Conservation (phyloP, 495 filamentous ascomycete genomes). For the Hypoxylon fuscum region DNA sequence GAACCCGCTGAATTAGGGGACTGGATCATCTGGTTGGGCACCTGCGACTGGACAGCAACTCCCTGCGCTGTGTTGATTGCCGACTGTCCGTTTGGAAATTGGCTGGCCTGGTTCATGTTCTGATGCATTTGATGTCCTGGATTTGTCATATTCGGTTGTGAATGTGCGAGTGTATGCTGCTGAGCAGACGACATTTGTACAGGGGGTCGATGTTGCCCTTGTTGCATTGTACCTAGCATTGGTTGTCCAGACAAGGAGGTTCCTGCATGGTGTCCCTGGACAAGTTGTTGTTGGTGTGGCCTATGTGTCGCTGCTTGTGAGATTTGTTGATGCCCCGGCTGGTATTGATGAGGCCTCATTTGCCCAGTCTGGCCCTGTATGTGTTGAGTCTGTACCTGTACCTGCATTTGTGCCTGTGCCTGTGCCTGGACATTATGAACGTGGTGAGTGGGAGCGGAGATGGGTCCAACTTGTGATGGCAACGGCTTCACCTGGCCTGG, state of each 20-base stretch:
- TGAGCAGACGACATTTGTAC: constrained; percentile 20
- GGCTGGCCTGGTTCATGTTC: constrained; percentile 2
- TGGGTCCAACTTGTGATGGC: constrained; percentile 40
- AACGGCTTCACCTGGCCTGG: constrained; percentile 43
- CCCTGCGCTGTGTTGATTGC: constrained; percentile 1
- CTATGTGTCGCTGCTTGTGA: constrained; percentile 9
- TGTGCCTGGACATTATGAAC: background rate
- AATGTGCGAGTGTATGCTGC: constrained; percentile 15
- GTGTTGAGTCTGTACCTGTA: constrained; percentile 9
- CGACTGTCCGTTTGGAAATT: constrained; percentile 11
- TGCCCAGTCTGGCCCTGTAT: background rate
- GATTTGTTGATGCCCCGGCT: constrained; percentile 6
- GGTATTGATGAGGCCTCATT: constrained; percentile 16
- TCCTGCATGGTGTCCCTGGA: constrained; percentile 16
- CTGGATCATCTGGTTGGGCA: constrained; percentile 16
- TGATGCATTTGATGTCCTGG: constrained; percentile 10
- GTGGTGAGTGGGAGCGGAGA: constrained; percentile 9
- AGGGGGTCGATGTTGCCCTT: constrained; percentile 24
- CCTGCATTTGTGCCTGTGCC: constrained; percentile 11
- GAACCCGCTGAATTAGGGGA: background rate
- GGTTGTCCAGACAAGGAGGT: constrained; percentile 8
- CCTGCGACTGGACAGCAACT: constrained; percentile 8
- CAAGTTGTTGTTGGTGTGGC: constrained; percentile 24
- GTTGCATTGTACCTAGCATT: constrained; percentile 10
- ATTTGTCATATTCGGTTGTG: constrained; percentile 10